Evolutionary conservation across 495 filamentous ascomycete species (phyloP), one percentile per base, ranked within the genome.

Genomic region (Extremus antarcticus): DNA sequence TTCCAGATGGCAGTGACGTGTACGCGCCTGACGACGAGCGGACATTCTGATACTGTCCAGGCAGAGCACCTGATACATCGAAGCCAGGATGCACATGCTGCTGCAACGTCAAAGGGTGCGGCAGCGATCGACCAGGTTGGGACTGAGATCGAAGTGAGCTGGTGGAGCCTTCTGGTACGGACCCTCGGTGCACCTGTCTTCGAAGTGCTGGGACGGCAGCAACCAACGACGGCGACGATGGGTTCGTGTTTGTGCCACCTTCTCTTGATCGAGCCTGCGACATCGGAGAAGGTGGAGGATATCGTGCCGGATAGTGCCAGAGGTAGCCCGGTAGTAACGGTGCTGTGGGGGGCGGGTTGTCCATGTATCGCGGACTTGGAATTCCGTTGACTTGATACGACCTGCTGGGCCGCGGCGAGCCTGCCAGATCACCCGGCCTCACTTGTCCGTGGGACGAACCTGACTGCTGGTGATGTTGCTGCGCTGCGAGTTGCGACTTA

Each of bases 101-200:
- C 59, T 53, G 66, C 53, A 66, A 21, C 9, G 66, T 59, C 39
- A 69, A 41, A 20, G 72, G 67, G 38, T 76, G 72, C 51, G 77
- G 73, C 22, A 78, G 59, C 2, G 76, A 68, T 19, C 82, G 74
- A 3, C 81, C 78, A 55, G 82, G 82, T 54, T 86, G 82, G 23
- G 82, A 86, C 40, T 86, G 82, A 21, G 82, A 82, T 39, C 82
- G 69, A 7, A 79, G 66, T 3, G 77, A 80, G 32, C 66, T 73
- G 0, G 78, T 69, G 16, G 74, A 75, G 1, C 71, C 74, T 49
- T 79, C 79, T 2, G 74, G 71, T 47, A 74, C 72, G 0, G 78
- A 80, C 13, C 78, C 74, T 15, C 81, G 75, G 53, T 82, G 78
- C 15, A 75, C 68, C 47, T 74, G 76, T 40, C 80, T 75, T 29